Evolutionary conservation across 768 basidiomycete genomes (phyloP), one percentile per base, ranked within the genome.

Genomic region (Candolleomyces aberdarensis): DNA sequence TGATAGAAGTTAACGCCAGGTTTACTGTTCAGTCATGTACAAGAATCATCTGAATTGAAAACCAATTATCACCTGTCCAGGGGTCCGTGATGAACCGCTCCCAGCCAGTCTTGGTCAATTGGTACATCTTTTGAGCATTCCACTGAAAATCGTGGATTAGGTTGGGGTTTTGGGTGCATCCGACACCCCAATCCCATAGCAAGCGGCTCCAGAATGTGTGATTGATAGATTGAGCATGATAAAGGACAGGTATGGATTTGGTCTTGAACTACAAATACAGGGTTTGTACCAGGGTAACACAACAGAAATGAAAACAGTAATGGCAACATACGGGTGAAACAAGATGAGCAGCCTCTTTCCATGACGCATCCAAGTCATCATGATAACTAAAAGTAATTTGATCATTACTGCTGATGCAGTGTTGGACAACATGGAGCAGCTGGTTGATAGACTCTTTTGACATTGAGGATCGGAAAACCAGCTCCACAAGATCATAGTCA

Each of bases 1-100:
- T 43, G 41, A n/a, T n/a, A 31, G 26, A 53, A n/a, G 1, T 8
- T 36, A n/a, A 40, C 51, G 15, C 9, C 14, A 17, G 41, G 41
- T 43, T 17, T 43, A 43, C 8, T 43, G 9, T 43, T 43, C 9
- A 9, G 17, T 43, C 41, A 9, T 43, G 17, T 43, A 17, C 41
- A 43, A n/a, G n/a, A n/a, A n/a, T n/a, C n/a, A n/a, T n/a, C 54
- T 65, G 62, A 10, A 61, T 47, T 46, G 62, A 29, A 54, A 58
- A 60, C 31, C 60, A 58, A 5, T 19, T 11, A 31, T 62, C 31
- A 2, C 44, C 62, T 7, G 63, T 63, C 60, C 60, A 67, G 7
- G 62, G 66, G 26, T 67, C 62, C 57, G 60, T 32, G 32, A 53
- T 17, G 32, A 64, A 63, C 2, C 31, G 9, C 15, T 47, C 58